phyloP scores from a whole-genome alignment of 1,139 yeast genomes.

The Geotrichum klebahnii region DNA sequence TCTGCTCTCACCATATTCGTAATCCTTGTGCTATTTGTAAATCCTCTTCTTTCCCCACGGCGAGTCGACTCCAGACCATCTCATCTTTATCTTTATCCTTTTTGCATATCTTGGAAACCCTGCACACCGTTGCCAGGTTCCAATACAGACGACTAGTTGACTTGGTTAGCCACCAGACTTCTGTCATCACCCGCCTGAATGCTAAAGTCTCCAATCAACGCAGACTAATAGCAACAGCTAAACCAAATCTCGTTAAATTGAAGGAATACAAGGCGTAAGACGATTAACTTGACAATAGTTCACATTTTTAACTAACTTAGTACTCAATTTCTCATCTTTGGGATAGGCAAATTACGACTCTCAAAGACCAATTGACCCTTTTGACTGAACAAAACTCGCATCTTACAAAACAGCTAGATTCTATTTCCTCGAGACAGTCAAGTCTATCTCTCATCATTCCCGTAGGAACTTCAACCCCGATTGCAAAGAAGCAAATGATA shows the following conservation, averaged over 20 bases:
- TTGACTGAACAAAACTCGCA: background rate
- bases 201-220: conserved; percentile 18
- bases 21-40: conserved; percentile 15
- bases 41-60: background rate
- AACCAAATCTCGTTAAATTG: conserved; percentile 15
- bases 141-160: conserved; percentile 19
- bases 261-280: conserved; percentile 21
- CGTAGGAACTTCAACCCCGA: background rate
- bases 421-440: background rate
- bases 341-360: background rate
- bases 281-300: background rate
- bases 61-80: background rate
- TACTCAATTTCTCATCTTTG: background rate
- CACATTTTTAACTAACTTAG: background rate
- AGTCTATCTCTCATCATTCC: background rate
- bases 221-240: conserved; percentile 13
- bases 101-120: conserved; percentile 12
- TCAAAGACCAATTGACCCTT: background rate
- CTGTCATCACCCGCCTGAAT: conserved; percentile 15
- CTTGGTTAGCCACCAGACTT: conserved; percentile 18
- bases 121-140: conserved; percentile 19
- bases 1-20: conserved; percentile 12
- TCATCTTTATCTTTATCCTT: conserved; percentile 7
- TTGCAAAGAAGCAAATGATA: background rate
- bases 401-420: background rate